Conservation (phyloP, 768 basidiomycete genomes). For the Phylloporus rhodoxanthus region DNA sequence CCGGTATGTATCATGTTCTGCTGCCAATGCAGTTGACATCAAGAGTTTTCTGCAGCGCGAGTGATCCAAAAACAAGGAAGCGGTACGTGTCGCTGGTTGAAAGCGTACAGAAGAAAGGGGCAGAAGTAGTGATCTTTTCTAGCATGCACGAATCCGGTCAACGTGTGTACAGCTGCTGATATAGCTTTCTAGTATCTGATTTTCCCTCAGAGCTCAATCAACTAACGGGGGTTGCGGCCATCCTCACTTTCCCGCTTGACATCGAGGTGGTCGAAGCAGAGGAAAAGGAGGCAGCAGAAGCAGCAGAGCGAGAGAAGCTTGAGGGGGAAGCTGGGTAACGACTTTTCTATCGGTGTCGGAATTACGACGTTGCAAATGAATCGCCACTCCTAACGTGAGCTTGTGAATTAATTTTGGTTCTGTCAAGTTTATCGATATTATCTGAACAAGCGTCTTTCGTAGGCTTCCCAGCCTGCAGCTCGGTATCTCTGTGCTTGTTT, state of each 20-base stretch:
- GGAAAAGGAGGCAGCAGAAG: conserved; percentile 67
- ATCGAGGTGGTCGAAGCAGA: conserved; percentile 93
- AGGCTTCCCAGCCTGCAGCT: conserved; percentile 87
- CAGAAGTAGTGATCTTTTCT: conserved; percentile 93
- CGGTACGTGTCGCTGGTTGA: conserved; percentile 86
- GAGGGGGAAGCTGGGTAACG: conserved; percentile 6
- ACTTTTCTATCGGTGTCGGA: background rate
- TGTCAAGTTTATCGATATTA: background rate
- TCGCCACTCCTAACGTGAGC: background rate
- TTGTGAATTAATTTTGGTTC: background rate
- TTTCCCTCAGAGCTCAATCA: conserved; percentile 79
- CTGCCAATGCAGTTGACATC: background rate
- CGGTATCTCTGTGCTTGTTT: conserved; percentile 80
- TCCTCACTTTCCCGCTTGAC: conserved; percentile 93
- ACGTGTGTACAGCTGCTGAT: conserved; percentile 50
- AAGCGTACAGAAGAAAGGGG: conserved; percentile 80
- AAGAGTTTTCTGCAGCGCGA: conserved; percentile 48
- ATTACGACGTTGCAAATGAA: background rate
- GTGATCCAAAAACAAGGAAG: conserved; percentile 70
- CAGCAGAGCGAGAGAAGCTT: conserved; percentile 22
- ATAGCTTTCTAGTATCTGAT: background rate
- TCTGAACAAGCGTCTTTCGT: conserved; percentile 48
- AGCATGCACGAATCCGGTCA: conserved; percentile 99
- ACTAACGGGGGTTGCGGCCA: conserved; percentile 90
- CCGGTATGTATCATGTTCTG: conserved; percentile 44